phyloP scores from a whole-genome alignment of 306 rosid genomes.

The Inga laurina region DNA sequence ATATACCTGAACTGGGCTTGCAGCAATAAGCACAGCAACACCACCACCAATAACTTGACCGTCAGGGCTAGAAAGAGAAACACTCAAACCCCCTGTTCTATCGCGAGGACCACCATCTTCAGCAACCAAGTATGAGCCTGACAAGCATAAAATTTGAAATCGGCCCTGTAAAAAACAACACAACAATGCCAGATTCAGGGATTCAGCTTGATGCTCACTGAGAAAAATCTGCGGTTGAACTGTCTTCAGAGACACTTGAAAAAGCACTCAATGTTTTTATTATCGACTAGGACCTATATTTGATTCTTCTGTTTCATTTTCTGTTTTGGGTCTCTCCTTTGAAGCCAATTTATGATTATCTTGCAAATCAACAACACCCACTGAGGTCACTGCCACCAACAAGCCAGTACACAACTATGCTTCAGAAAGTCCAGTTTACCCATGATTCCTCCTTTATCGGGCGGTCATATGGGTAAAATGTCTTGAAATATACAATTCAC shows the following conservation, averaged over 20 bases:
- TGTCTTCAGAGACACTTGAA: background rate
- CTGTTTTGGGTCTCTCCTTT: background rate
- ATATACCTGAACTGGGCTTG: constrained; percentile 84
- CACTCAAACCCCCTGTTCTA: constrained; percentile 87
- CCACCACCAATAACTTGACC: constrained; percentile 94
- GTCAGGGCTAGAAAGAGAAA: constrained; percentile 79
- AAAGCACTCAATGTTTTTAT: background rate
- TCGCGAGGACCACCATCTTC: constrained; percentile 86
- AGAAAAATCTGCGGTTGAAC: background rate
- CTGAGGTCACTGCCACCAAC: background rate
- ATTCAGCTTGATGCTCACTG: background rate
- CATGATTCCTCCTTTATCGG: background rate
- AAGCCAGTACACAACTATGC: background rate
- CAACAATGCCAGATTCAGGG: background rate
- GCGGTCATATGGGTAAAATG: background rate
- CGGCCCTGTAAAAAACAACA: constrained; percentile 57
- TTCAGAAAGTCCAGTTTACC: background rate
- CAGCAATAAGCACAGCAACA: constrained; percentile 77
- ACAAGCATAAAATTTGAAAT: constrained; percentile 89
- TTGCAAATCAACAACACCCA: background rate
- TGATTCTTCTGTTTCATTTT: background rate
- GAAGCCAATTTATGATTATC: background rate
- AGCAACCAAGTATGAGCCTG: constrained; percentile 94
- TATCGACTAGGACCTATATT: background rate
- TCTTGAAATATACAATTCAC: background rate